These are phyloP conservation scores for Moniliophthora roreri DNA, from an alignment of 1,284 basidiomycete species.

Conservation along the genomic window DNA sequence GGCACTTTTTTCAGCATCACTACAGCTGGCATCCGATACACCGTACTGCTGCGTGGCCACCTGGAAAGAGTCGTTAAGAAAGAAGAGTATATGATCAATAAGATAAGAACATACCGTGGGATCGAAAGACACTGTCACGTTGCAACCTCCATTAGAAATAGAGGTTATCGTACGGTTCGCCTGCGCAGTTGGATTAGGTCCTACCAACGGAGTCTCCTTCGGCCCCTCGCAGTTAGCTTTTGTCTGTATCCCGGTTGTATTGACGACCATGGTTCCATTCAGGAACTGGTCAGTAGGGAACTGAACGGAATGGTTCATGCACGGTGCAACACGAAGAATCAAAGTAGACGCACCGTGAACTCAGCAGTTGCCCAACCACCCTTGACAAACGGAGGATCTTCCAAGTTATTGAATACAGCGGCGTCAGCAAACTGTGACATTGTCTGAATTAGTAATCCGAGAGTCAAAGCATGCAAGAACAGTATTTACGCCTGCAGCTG, in stretches of 20 bases:
- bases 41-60: conserved; percentile 44
- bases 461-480: background rate
- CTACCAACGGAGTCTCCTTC: conserved; percentile 25
- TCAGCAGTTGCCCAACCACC: conserved; percentile 16
- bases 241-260: conserved; percentile 54
- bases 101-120: conserved; percentile 25
- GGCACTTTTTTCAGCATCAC: conserved; percentile 31
- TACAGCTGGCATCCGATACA: conserved; percentile 32
- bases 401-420: conserved; percentile 29
- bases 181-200: conserved; percentile 6
- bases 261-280: conserved; percentile 52
- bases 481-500: conserved; percentile 54
- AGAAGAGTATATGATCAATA: background rate
- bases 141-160: conserved; percentile 45
- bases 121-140: conserved; percentile 34
- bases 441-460: background rate
- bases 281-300: conserved; percentile 37
- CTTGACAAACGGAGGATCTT: conserved; percentile 14
- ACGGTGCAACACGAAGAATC: background rate
- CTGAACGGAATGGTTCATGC: conserved; percentile 24
- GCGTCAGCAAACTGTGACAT: conserved; percentile 39
- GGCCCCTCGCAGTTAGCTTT: conserved; percentile 46
- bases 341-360: conserved; percentile 34
- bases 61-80: conserved; percentile 19
- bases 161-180: conserved; percentile 36